Evolutionary conservation across 1,284 basidiomycete species (phyloP).

Genomic region (Thecaphora thlaspeos): DNA sequence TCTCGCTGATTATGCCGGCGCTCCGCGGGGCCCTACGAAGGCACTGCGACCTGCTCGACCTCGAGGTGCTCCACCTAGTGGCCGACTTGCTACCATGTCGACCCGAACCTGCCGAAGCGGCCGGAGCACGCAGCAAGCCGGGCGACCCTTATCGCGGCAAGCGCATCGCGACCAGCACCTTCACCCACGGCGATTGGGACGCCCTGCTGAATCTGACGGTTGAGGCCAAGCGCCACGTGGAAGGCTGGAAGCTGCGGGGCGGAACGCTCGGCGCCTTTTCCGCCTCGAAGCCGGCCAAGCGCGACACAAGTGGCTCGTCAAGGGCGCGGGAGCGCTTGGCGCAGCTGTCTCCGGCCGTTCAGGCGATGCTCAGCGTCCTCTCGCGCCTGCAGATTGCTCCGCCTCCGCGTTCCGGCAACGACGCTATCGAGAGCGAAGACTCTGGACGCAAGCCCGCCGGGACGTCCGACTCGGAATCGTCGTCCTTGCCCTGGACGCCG

Average conservation of each 20-base stretch:
- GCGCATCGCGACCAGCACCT: constrained; percentile 3
- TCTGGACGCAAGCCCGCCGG: background rate
- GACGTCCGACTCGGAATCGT: constrained; percentile 5
- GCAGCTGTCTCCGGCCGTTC: constrained; percentile 4
- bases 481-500: constrained; percentile 42
- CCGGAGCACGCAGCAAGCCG: constrained; percentile 6
- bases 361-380: constrained; percentile 7
- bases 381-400: constrained; percentile 8
- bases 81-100: constrained; percentile 38
- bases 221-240: constrained; percentile 47
- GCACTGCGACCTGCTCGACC: constrained; percentile 44
- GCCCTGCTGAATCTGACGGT: constrained; percentile 43
- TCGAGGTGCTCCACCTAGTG: constrained; percentile 48
- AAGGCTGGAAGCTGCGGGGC: constrained; percentile 30
- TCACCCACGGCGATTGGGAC: constrained; percentile 47
- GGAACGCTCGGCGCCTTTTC: constrained; percentile 2
- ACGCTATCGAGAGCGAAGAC: constrained; percentile 6
- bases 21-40: constrained; percentile 46
- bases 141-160: constrained; percentile 1
- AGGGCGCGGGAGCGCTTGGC: background rate
- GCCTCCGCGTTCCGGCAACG: background rate
- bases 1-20: constrained; percentile 45
- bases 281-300: background rate
- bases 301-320: background rate
- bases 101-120: constrained; percentile 4